Percentiles rank a stretch among this genome's conserved stretches.
These are phyloP conservation scores for Apium graveolens DNA, from an alignment of 129 eudicot species.

Conservation along the genomic window DNA sequence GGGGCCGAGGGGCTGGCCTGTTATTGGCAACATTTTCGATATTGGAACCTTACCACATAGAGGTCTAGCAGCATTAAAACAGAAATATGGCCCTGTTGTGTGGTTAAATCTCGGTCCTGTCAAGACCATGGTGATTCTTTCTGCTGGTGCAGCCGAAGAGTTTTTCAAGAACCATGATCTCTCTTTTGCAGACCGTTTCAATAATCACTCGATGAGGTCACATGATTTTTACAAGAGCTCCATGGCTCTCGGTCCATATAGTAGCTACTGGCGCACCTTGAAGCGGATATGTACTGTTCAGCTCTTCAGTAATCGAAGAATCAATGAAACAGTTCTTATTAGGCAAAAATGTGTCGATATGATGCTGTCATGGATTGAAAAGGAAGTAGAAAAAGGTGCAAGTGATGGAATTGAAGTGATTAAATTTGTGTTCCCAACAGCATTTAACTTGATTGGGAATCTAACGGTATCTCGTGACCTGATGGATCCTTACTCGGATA, in stretches of 20 bases:
- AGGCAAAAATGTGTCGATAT: not conserved
- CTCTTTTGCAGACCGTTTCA: constrained; percentile 34
- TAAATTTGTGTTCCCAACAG: not conserved
- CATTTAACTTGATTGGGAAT: not conserved
- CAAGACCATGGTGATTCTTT: constrained; percentile 45
- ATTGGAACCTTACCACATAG: too few relatives aligned
- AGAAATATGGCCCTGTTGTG: too few relatives aligned
- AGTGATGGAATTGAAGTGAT: not conserved
- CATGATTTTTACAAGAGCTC: not conserved
- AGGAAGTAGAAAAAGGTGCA: not conserved
- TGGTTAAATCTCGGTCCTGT: constrained; percentile 29
- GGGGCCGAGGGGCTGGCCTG: too few relatives aligned
- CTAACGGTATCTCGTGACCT: not conserved
- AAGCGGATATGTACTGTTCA: not conserved
- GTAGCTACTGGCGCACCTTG: not conserved
- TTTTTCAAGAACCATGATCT: constrained; percentile 55
- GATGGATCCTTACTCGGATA: not conserved
- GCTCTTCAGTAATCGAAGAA: not conserved
- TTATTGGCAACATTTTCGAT: too few relatives aligned
- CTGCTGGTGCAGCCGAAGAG: constrained; percentile 43
- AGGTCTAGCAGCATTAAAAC: too few relatives aligned
- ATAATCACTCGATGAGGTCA: constrained; percentile 32
- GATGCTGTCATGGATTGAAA: not conserved
- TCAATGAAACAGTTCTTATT: not conserved
- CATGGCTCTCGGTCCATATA: not conserved